phyloP scores from a whole-genome alignment of 495 filamentous ascomycete species.

The Aspergillus egyptiacus region DNA sequence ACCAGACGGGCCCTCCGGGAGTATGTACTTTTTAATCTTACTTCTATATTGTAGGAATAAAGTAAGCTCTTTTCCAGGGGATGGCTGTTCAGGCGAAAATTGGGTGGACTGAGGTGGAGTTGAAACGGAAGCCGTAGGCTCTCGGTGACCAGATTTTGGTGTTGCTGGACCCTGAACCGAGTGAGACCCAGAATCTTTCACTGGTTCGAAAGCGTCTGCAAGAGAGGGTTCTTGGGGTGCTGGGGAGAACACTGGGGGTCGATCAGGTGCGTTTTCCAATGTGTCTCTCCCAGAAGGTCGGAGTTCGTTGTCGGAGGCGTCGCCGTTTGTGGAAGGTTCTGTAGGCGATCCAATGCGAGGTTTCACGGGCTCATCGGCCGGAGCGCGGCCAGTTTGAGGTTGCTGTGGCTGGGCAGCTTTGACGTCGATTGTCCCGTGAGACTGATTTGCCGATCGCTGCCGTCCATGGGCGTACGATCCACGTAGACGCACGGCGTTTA shows the following conservation, averaged over 20 bases:
- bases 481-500: conserved; percentile 82
- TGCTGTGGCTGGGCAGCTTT: conserved; percentile 42
- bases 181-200: conserved; percentile 41
- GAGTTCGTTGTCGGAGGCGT: conserved; percentile 55
- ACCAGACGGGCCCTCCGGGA: conserved; percentile 74
- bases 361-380: conserved; percentile 37
- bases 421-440: conserved; percentile 55
- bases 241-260: conserved; percentile 28
- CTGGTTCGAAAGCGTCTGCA: conserved; percentile 41
- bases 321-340: conserved; percentile 32
- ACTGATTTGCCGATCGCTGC: conserved; percentile 49
- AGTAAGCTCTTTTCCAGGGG: conserved; percentile 81
- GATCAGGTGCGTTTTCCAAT: conserved; percentile 19
- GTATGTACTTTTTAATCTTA: conserved; percentile 92
- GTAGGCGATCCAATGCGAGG: conserved; percentile 29
- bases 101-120: conserved; percentile 43
- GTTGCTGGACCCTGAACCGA: conserved; percentile 30
- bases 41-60: conserved; percentile 97
- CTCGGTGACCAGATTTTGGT: conserved; percentile 26
- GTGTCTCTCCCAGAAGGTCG: conserved; percentile 33
- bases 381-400: conserved; percentile 62
- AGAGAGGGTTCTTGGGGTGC: conserved; percentile 31
- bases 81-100: conserved; percentile 63
- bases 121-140: conserved; percentile 20
- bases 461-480: conserved; percentile 63